Evolutionary conservation across 163 green algal species (phyloP), one percentile per base, ranked within the genome.

Genomic region (Scenedesmus sp.): DNA sequence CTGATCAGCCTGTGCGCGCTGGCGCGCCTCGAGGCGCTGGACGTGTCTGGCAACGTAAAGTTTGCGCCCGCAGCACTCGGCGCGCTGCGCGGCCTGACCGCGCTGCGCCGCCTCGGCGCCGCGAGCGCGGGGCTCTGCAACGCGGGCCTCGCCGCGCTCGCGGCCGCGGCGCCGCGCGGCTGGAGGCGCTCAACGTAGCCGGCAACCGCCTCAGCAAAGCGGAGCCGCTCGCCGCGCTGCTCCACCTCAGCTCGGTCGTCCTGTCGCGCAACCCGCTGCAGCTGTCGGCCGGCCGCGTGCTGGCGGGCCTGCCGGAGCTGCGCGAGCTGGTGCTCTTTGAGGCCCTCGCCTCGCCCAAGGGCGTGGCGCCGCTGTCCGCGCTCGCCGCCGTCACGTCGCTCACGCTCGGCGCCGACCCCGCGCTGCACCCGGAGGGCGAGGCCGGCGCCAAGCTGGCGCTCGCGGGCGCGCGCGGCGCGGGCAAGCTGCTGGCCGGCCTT

Each of bases 121-220:
- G 48, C 36, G 17, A 60, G 18, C 4, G 58, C 29, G 11, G 28
- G 54, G n/a, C 58, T 77, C 1, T 45, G 34, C 54, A 77, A 77
- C 69, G n/a, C 31, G 14, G 69, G 33, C 11, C 29, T 77, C 18
- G 54, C 54, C 20, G 69, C 69, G 62, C 53, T 77, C 4, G 36
- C 54, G 24, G 14, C 47, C 47, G 54, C 24, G 7, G 18, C 65
- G 54, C 54, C 69, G 4, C n/a, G n/a, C 50, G 48, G 15, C 53
- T 77, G 33, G 22, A 10, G 4, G 31, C 9, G 4, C 39, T 77
- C 6, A 53, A 77, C 26, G 39, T 44, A 5, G 39, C 53, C 22
- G 20, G 36, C 24, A 77, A 77, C 54, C 53, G 56, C 14, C 57
- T 77, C 17, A 63, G 44, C n/a, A 77, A 77, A 39, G 54, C 31